These are phyloP conservation scores for Colletotrichum camelliae DNA, from an alignment of 2,329 filamentous ascomycete species.

Conservation along the genomic window DNA sequence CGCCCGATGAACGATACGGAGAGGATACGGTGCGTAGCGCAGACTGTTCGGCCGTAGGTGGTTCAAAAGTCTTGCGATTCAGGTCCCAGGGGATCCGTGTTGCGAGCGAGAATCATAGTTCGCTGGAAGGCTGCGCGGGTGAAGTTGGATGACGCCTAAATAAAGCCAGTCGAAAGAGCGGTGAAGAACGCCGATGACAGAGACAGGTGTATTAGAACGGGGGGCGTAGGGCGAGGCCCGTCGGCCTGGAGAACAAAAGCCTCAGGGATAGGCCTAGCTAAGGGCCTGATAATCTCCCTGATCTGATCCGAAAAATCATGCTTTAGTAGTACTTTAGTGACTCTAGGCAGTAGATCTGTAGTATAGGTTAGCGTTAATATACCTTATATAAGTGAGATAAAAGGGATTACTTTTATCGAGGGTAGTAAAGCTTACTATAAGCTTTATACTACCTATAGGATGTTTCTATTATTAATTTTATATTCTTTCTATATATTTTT, in stretches of 20 bases:
- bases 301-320: no score
- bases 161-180: slow-evolving; percentile 8
- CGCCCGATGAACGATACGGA: neutral
- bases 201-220: neutral
- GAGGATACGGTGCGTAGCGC: neutral
- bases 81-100: neutral
- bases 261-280: slow-evolving; percentile 15
- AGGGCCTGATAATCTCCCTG: no score
- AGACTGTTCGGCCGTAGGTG: neutral
- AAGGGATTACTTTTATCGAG: no score
- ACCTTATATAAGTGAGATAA: no score
- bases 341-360: no score
- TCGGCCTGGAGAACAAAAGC: neutral
- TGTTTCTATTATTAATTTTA: no score
- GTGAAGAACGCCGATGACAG: neutral
- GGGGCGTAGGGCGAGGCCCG: neutral
- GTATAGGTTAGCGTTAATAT: no score
- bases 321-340: no score
- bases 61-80: neutral
- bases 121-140: neutral
- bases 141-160: neutral
- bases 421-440: no score
- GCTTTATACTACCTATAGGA: no score
- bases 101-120: neutral
- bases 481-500: no score